Evolutionary conservation across 345 rosid species (phyloP).

Genomic region (Erucastrum elatum): DNA sequence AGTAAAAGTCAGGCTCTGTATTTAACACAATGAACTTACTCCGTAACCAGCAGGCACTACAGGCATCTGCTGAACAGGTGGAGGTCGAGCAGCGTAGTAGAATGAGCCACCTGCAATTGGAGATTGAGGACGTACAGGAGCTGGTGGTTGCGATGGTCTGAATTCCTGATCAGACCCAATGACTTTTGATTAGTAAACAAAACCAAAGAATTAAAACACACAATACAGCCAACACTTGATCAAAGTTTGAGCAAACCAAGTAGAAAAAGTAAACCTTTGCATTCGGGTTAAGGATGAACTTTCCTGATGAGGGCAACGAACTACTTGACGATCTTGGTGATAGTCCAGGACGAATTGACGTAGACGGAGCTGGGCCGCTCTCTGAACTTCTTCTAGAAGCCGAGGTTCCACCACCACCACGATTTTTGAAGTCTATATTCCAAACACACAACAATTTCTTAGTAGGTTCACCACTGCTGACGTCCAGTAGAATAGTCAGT

Average conservation of each 20-base stretch:
- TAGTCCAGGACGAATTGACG: conserved; percentile 55
- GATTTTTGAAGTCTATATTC: not conserved
- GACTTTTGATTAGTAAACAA: not conserved
- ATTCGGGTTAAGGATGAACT: conserved; percentile 73
- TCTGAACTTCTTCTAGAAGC: conserved; percentile 62
- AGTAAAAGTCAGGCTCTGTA: not conserved
- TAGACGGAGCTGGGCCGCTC: conserved; percentile 38
- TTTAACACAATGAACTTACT: conserved; percentile 46
- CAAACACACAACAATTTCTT: not conserved
- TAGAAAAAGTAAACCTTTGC: conserved; percentile 62
- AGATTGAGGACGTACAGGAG: conserved; percentile 59
- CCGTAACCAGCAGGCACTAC: conserved; percentile 67
- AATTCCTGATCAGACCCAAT: conserved; percentile 66
- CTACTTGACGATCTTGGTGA: conserved; percentile 87
- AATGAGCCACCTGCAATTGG: conserved; percentile 30
- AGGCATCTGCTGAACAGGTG: conserved; percentile 62
- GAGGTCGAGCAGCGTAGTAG: not conserved
- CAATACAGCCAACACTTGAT: conserved; percentile 4
- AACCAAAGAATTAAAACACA: not conserved
- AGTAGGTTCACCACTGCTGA: conserved; percentile 8
- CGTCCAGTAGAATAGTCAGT: not conserved
- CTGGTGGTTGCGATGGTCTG: conserved; percentile 62
- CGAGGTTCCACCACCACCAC: conserved; percentile 38
- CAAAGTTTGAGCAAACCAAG: conserved; percentile 15
- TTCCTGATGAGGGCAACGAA: conserved; percentile 67